phyloP scores from a whole-genome alignment of 768 basidiomycete genomes.

The Lyophyllum semitale region DNA sequence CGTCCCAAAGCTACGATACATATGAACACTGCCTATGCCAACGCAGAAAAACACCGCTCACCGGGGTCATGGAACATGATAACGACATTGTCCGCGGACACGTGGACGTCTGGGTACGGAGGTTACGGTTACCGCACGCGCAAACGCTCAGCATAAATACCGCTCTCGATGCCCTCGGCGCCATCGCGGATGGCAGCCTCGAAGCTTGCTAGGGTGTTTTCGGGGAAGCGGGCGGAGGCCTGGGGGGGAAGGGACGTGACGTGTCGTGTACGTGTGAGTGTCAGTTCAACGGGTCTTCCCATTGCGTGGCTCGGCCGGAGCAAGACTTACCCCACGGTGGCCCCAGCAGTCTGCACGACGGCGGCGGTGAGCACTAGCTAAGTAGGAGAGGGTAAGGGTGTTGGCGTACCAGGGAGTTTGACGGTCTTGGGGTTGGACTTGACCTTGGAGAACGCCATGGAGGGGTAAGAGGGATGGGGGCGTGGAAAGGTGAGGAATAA shows the following conservation, averaged over 20 bases:
- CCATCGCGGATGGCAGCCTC: constrained; percentile 94
- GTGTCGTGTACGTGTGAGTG: constrained; percentile 1
- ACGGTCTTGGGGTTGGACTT: not conserved
- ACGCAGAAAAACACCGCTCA: too few relatives aligned
- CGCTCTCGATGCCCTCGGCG: constrained; percentile 95
- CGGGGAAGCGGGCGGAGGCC: constrained; percentile 86
- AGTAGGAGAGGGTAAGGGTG: not conserved
- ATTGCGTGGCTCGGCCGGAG: not conserved
- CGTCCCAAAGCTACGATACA: constrained; percentile 67
- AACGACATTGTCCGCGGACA: constrained; percentile 83
- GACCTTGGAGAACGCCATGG: constrained; percentile 7
- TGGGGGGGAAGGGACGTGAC: too few relatives aligned
- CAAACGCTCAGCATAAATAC: constrained; percentile 59
- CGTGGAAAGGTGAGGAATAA: not conserved
- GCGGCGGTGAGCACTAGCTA: constrained; percentile 1
- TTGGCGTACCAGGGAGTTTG: constrained; percentile 31
- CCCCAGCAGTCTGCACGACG: constrained; percentile 65
- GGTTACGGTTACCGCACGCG: constrained; percentile 52
- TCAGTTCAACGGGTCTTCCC: too few relatives aligned
- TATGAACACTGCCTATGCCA: too few relatives aligned
- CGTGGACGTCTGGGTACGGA: constrained; percentile 84
- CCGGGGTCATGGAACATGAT: constrained; percentile 96
- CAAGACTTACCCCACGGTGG: constrained; percentile 47
- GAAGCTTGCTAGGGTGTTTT: constrained; percentile 96
- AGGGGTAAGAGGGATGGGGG: not conserved